Evolutionary conservation across 225 moss, liverwort and hornwort species (phyloP).

Genomic region (Antitrichia curtipendula): DNA sequence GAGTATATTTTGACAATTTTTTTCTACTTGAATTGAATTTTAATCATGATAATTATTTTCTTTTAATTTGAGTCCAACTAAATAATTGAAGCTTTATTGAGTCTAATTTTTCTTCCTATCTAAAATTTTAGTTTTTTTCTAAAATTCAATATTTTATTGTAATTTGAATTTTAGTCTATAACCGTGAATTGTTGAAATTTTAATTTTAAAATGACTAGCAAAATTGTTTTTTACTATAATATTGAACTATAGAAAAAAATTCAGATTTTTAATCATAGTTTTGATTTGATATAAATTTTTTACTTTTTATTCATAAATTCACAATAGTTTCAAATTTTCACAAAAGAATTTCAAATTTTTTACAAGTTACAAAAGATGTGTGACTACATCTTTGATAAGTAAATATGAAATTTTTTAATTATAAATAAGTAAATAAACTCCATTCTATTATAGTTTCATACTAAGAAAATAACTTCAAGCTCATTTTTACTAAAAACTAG

Average conservation of each 20-base stretch:
- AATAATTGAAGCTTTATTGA: not conserved
- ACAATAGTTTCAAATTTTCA: not conserved
- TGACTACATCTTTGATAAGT: not conserved
- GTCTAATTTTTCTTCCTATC: not conserved
- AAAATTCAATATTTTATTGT: too few relatives aligned
- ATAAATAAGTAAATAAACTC: too few relatives aligned
- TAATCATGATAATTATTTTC: too few relatives aligned
- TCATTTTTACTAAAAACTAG: not conserved
- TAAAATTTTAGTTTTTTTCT: too few relatives aligned
- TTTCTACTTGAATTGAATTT: not conserved
- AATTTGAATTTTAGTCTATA: not conserved
- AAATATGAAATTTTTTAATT: too few relatives aligned
- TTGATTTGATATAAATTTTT: not conserved
- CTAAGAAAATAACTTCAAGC: not conserved
- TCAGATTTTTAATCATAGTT: not conserved
- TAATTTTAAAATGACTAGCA: not conserved
- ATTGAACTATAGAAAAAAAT: accelerated
- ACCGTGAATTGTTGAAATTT: not conserved
- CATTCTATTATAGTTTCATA: not conserved
- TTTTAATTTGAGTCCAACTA: not conserved
- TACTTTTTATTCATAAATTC: not conserved
- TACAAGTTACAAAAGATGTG: not conserved
- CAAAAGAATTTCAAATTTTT: not conserved
- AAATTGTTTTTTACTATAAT: not conserved
- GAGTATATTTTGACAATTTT: not conserved